A percentile compares a stretch with the other conserved stretches of the same genome.
phyloP scores from a whole-genome alignment of 768 basidiomycete genomes.

The Lactarius psammicola region DNA sequence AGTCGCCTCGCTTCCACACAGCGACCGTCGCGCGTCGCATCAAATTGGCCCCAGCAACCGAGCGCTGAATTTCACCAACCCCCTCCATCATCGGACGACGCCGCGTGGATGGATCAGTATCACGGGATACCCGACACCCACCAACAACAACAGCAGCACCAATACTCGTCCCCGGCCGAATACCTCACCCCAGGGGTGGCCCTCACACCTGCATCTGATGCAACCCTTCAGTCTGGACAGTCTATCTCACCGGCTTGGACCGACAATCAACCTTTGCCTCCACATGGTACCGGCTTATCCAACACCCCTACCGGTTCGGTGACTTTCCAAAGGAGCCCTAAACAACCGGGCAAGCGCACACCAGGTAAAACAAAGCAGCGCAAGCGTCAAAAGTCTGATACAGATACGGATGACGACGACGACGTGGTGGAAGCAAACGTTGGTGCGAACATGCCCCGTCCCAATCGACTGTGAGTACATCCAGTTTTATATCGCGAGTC shows the following conservation, averaged over 20 bases:
- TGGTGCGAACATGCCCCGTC: neutral
- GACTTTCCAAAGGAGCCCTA: neutral
- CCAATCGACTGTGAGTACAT: slow-evolving; percentile 24
- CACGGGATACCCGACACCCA: neutral
- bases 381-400: slow-evolving; percentile 19
- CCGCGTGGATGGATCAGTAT: neutral
- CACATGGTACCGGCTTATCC: slow-evolving; percentile 10
- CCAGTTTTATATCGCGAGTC: neutral
- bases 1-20: neutral
- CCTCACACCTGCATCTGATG: slow-evolving; percentile 14
- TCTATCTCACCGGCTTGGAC: slow-evolving; percentile 16
- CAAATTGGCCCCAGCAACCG: neutral
- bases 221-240: neutral
- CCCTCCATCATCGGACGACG: neutral
- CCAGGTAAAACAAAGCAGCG: neutral
- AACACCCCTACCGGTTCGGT: slow-evolving; percentile 1
- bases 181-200: slow-evolving; percentile 6
- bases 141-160: neutral
- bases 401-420: slow-evolving; percentile 18
- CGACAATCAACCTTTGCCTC: slow-evolving; percentile 9
- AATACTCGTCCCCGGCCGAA: slow-evolving; percentile 5
- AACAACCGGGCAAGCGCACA: neutral
- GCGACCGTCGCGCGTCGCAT: neutral
- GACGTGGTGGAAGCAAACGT: neutral
- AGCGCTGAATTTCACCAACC: neutral